Conservation (phyloP, 805 yeast genomes). For the Lipomyces kockii region DNA sequence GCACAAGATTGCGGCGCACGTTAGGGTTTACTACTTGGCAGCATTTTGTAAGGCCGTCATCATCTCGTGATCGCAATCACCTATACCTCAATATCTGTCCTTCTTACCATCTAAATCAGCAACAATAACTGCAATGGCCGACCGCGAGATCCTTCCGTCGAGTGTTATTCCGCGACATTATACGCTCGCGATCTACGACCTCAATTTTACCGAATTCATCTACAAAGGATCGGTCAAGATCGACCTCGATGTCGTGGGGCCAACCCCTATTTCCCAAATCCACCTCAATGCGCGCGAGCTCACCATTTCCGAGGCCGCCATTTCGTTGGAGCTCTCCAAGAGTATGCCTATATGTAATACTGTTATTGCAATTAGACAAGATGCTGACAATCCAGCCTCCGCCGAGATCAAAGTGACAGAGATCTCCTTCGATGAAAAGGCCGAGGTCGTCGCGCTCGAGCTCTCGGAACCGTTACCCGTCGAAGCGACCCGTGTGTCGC, state of each 20-base stretch:
- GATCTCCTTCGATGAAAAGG: constrained; percentile 50
- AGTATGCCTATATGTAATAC: constrained; percentile 15
- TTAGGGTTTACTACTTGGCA: not conserved
- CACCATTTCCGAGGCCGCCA: constrained; percentile 26
- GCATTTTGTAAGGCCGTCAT: too few relatives aligned
- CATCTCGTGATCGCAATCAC: too few relatives aligned
- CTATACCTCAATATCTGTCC: too few relatives aligned
- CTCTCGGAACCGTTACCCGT: constrained; percentile 49
- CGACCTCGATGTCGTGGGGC: constrained; percentile 36
- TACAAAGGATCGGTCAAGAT: constrained; percentile 36
- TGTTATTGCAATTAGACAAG: not conserved
- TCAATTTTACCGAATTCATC: constrained; percentile 30
- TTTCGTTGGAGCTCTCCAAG: constrained; percentile 31
- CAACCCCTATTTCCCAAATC: constrained; percentile 30
- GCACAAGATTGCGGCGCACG: not conserved
- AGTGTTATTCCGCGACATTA: constrained; percentile 36
- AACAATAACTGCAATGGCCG: constrained; percentile 26
- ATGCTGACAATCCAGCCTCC: constrained; percentile 21
- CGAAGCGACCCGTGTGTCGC: constrained; percentile 48
- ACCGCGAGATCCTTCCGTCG: constrained; percentile 36
- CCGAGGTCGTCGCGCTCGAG: constrained; percentile 63
- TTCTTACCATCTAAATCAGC: not conserved
- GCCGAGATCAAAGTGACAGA: constrained; percentile 42
- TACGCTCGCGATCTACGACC: constrained; percentile 33
- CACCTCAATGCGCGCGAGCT: constrained; percentile 36